Base-by-base conservation (phyloP, 352 stramenopile species). In the Globisporangium megalacanthum region DNA sequence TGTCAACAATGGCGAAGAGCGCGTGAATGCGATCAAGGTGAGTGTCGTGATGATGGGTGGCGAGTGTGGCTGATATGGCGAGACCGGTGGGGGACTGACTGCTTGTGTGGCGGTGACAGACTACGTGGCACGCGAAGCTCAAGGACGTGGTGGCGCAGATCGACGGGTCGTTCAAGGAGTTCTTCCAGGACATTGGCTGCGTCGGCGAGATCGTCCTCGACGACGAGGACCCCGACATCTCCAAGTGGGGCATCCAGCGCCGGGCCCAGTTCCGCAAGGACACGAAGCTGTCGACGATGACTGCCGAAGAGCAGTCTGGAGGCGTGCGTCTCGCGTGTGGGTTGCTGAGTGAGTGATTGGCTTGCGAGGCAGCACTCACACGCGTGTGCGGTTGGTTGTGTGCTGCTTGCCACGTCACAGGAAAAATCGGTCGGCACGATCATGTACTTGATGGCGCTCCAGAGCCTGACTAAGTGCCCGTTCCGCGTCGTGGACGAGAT, bases 401-500 rank as follows among this genome's bases (percentile, higher is more conserved):
- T 15, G 50, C 7, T 60, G 20, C 45, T 47, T 7, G 7, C 35
- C 35, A 8, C 35, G 6, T 39, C 35, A 39, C 49, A 94, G 84
- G 86, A 95, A 73, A 95, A 94, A 79, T 91, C 84, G 35, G 86
- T 95, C 6, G 84, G 84, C 39, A 95, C 86, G n/a, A 95, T 92
- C 60, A 94, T 95, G 84, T 95, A 95, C 52, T 66, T 95, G 62
- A 95, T 95, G 86, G 86, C 86, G 33, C 72, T 95, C 4, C 86
- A 95, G 60, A 92, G 73, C 45, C 65, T 95, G 22, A 95, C 86
- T 0, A 86, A 91, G 66, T 94, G 86, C 20, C 86, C 84, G 42
- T 95, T 95, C 60, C 80, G 86, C 1, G 84, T 95, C 29, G 86
- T 95, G 33, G 86, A 95, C 62, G 86, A 95, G 57, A 94, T 95